Evolutionary conservation across 2,329 filamentous ascomycete species (phyloP).

Genomic region (Fusarium transvaalense): DNA sequence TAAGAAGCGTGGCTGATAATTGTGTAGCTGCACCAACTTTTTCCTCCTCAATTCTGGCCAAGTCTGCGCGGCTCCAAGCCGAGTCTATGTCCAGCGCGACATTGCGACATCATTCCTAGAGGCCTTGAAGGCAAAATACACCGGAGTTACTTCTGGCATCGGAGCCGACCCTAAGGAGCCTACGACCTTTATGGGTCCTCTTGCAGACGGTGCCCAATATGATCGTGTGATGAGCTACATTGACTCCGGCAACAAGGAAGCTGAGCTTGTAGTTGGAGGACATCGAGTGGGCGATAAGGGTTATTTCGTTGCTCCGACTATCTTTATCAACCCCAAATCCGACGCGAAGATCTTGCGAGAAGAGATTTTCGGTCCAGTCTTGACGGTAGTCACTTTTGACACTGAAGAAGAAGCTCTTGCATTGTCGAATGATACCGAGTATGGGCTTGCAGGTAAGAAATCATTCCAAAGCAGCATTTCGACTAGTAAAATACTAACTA

Average conservation of each 20-base stretch:
- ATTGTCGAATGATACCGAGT: background rate
- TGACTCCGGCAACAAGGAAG: background rate
- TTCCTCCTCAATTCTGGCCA: background rate
- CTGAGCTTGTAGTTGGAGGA: background rate
- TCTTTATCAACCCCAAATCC: background rate
- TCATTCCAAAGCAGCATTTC: too few relatives aligned
- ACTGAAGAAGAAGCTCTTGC: background rate
- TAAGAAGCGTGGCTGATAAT: background rate
- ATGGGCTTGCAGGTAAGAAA: background rate
- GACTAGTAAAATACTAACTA: background rate
- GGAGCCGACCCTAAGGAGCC: background rate
- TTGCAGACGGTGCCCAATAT: background rate
- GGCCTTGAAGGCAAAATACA: background rate
- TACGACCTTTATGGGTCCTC: background rate
- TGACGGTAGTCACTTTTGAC: background rate
- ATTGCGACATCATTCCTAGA: background rate
- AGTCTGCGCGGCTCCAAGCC: background rate
- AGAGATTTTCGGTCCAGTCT: background rate
- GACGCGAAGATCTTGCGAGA: background rate
- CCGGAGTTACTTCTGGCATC: background rate
- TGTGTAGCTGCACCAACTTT: background rate
- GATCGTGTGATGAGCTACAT: background rate
- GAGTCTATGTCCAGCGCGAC: background rate
- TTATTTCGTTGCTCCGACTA: conserved; percentile 1
- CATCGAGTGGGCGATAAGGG: background rate